A percentile compares a stretch with the other conserved stretches of the same genome.
Conservation (phyloP, 345 rosid species). For the Hibiscus trionum region DNA sequence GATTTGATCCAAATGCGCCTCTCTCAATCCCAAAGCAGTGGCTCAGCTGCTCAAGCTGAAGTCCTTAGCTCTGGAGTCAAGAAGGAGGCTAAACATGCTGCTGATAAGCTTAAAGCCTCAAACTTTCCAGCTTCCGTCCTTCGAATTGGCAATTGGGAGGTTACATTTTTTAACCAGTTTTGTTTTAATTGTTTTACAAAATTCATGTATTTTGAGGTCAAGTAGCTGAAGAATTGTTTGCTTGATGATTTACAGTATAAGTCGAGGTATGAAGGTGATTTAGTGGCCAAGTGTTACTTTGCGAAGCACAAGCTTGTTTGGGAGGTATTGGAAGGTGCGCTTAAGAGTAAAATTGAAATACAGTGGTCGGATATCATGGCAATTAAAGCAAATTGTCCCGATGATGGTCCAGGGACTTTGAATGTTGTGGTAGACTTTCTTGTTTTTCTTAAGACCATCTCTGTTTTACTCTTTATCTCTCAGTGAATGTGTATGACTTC, state of each 20-base stretch:
- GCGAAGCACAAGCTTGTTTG: neutral
- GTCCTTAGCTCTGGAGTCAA: neutral
- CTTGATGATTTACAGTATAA: neutral
- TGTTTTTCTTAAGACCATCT: constrained; percentile 11
- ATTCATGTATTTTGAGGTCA: neutral
- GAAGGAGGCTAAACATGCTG: neutral
- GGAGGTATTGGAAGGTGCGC: neutral
- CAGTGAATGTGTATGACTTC: neutral
- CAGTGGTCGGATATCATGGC: neutral
- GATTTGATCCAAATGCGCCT: neutral
- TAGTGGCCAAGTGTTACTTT: neutral
- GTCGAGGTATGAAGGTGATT: neutral
- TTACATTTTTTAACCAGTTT: neutral
- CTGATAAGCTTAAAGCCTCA: neutral
- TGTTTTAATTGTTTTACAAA: neutral
- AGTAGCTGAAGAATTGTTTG: neutral
- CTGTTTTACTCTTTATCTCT: constrained; percentile 12
- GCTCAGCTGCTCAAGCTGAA: neutral
- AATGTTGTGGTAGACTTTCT: neutral
- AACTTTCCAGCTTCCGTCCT: neutral
- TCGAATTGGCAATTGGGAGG: neutral
- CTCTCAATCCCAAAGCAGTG: neutral
- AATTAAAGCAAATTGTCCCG: neutral
- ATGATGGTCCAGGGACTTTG: neutral
- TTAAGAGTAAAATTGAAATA: neutral